A percentile compares a stretch with the other conserved stretches of the same genome.
Conservation (phyloP, 345 rosid genomes). For the Toxicodendron radicans region DNA sequence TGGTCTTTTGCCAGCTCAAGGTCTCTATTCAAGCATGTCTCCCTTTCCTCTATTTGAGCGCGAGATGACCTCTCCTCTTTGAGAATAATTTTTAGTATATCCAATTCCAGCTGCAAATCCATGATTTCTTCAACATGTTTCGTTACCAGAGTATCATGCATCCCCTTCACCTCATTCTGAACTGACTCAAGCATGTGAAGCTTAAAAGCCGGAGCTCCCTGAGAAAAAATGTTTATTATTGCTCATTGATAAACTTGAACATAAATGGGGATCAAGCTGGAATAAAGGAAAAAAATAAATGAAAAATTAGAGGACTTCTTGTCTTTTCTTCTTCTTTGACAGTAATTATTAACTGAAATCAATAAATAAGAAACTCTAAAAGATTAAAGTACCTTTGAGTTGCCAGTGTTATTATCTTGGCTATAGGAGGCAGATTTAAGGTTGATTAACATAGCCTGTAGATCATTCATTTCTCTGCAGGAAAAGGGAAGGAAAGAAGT, state of each 20-base stretch:
- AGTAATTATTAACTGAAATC: not conserved
- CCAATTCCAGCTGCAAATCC: slow-evolving; percentile 85
- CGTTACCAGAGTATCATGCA: slow-evolving; percentile 33
- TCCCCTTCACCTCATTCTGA: slow-evolving; percentile 29
- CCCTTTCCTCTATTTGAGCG: slow-evolving; percentile 46
- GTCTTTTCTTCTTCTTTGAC: not conserved
- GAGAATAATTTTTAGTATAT: slow-evolving; percentile 72
- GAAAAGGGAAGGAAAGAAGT: slow-evolving; percentile 20
- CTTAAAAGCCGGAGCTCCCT: slow-evolving; percentile 31
- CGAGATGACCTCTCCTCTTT: slow-evolving; percentile 70
- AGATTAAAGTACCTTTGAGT: slow-evolving; percentile 37
- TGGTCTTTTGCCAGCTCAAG: slow-evolving; percentile 50
- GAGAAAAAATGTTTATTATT: slow-evolving; percentile 15
- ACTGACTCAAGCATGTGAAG: slow-evolving; percentile 2
- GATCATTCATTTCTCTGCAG: slow-evolving; percentile 69
- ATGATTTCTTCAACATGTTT: slow-evolving; percentile 60
- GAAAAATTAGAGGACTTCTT: not conserved
- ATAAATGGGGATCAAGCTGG: not conserved
- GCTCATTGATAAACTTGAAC: slow-evolving; percentile 5
- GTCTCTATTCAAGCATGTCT: slow-evolving; percentile 46
- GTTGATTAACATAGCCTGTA: slow-evolving; percentile 46
- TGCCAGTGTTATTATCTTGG: slow-evolving; percentile 27
- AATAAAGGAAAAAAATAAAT: not conserved
- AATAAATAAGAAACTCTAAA: slow-evolving; percentile 2
- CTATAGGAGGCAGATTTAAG: slow-evolving; percentile 35